Percentiles rank a stretch among this genome's conserved stretches.
These are phyloP conservation scores for Penicillium chermesinum DNA, from an alignment of 495 filamentous ascomycete species.

Conservation along the genomic window DNA sequence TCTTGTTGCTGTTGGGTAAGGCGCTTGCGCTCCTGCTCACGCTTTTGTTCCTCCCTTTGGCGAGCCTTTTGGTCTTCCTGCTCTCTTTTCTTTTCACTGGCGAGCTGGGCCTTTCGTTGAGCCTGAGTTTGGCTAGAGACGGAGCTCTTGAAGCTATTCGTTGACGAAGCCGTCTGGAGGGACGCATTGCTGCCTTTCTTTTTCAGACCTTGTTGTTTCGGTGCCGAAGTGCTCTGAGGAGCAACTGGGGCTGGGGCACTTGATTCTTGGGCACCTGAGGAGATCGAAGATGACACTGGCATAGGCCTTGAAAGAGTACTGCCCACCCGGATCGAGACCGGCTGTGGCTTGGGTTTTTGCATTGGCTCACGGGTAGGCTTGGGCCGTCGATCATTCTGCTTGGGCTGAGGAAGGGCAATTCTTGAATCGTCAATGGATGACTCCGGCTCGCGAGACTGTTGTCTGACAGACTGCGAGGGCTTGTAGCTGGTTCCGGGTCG, in stretches of 20 bases:
- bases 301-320: constrained; percentile 63
- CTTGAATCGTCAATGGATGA: constrained; percentile 32
- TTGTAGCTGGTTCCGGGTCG: constrained; percentile 22
- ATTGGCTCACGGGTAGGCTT: constrained; percentile 65
- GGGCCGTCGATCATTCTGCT: constrained; percentile 58
- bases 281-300: constrained; percentile 54
- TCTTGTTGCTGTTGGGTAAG: constrained; percentile 46
- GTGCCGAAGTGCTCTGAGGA: constrained; percentile 5
- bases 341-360: constrained; percentile 65
- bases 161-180: constrained; percentile 58
- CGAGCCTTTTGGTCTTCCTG: constrained; percentile 72
- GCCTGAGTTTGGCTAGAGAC: constrained; percentile 49
- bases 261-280: constrained; percentile 57
- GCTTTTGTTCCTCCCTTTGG: constrained; percentile 70
- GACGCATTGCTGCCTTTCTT: constrained; percentile 68
- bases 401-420: constrained; percentile 41
- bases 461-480: constrained; percentile 45
- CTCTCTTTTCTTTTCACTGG: constrained; percentile 72
- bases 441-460: constrained; percentile 43
- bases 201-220: constrained; percentile 45
- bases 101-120: constrained; percentile 53
- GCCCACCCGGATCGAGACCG: constrained; percentile 74
- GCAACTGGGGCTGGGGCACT: constrained; percentile 36
- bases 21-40: constrained; percentile 71
- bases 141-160: constrained; percentile 64